Conservation (phyloP, 257 asterid genomes). For the Henckelia pumila region DNA sequence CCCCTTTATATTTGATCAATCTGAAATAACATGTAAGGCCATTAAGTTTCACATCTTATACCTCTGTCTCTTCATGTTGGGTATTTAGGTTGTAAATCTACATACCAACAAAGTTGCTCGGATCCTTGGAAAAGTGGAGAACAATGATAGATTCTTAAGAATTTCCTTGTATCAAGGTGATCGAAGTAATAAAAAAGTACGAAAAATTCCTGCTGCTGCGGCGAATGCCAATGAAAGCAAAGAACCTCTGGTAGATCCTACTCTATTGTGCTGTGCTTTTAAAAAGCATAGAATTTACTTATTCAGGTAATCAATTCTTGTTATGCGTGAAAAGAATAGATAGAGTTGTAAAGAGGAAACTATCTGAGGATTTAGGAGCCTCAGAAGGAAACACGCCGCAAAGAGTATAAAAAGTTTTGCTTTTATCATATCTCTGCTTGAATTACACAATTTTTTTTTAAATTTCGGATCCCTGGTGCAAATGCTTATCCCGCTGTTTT, state of each 20-base stretch:
- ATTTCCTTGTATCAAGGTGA: constrained; percentile 99
- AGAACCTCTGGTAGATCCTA: constrained; percentile 90
- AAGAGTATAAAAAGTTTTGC: background rate
- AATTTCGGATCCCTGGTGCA: constrained; percentile 13
- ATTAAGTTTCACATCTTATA: constrained; percentile 8
- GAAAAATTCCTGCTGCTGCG: constrained; percentile 86
- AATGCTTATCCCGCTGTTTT: constrained; percentile 26
- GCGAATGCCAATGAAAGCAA: constrained; percentile 91
- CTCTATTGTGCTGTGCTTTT: constrained; percentile 96
- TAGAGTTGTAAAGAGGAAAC: background rate
- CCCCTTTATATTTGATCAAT: constrained; percentile 20
- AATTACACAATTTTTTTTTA: background rate
- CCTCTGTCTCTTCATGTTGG: constrained; percentile 20
- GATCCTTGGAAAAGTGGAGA: constrained; percentile 96
- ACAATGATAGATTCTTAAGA: constrained; percentile 88
- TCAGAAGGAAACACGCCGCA: constrained; percentile 1
- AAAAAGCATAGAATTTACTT: constrained; percentile 92
- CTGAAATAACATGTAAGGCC: background rate
- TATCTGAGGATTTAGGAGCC: background rate
- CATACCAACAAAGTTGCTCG: constrained; percentile 91
- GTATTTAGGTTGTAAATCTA: constrained; percentile 68
- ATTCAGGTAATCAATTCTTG: constrained; percentile 61
- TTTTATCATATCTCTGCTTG: background rate
- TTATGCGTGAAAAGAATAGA: background rate
- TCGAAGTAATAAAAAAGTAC: constrained; percentile 72